phyloP scores from a whole-genome alignment of 2,329 filamentous ascomycete genomes.

The Alternaria sp. region DNA sequence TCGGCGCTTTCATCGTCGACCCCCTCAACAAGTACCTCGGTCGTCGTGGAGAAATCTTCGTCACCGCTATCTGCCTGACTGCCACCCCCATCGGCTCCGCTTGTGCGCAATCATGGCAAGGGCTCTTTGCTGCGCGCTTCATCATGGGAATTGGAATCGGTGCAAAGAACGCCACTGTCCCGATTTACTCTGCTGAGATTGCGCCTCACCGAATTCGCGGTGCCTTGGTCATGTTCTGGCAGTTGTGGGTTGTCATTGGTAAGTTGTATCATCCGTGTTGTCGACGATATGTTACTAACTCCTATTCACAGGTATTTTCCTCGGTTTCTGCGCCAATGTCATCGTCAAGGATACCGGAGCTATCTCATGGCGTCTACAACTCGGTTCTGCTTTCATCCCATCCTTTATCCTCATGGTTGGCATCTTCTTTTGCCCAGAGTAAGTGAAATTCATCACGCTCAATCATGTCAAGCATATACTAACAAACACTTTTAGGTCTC shows the following conservation, averaged over 20 bases:
- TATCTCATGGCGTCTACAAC: constrained; percentile 46
- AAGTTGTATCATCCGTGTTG: constrained; percentile 5
- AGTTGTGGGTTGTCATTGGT: constrained; percentile 48
- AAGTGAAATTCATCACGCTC: neutral
- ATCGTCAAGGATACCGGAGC: constrained; percentile 50
- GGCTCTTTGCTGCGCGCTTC: constrained; percentile 44
- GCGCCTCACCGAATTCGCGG: constrained; percentile 44
- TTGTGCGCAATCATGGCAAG: constrained; percentile 47
- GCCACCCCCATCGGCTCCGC: constrained; percentile 47
- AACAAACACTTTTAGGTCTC: constrained; percentile 25
- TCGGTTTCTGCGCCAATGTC: constrained; percentile 58
- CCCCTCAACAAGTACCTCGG: constrained; percentile 49
- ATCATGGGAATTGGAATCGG: constrained; percentile 46
- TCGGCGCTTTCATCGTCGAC: constrained; percentile 34
- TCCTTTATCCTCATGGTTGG: constrained; percentile 44
- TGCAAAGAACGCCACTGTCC: constrained; percentile 42
- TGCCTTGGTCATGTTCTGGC: constrained; percentile 49
- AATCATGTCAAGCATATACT: neutral
- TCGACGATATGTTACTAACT: constrained; percentile 15
- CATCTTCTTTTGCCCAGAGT: constrained; percentile 48
- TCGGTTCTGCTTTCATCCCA: constrained; percentile 50
- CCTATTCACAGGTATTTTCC: constrained; percentile 43
- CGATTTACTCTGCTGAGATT: constrained; percentile 45
- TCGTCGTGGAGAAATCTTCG: constrained; percentile 47
- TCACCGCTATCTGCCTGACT: constrained; percentile 44